Conservation (phyloP, 495 filamentous ascomycete genomes). For the Aspergillus saccharolyticus region DNA sequence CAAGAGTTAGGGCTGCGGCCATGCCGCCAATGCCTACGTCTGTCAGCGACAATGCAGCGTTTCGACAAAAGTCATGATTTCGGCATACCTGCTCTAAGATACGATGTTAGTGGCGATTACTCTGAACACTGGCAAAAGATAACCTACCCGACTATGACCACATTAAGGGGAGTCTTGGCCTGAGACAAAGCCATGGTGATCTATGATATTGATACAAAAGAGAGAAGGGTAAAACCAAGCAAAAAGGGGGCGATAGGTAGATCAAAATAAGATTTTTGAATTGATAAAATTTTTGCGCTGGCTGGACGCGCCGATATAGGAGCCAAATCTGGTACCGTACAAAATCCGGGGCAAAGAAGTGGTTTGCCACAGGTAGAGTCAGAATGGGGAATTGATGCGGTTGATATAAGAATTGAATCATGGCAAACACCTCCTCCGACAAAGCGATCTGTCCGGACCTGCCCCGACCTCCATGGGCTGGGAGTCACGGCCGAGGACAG, state of each 20-base stretch:
- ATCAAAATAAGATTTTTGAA: background rate
- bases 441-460: background rate
- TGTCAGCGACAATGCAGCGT: slow-evolving; percentile 32
- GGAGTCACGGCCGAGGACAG: background rate
- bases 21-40: slow-evolving; percentile 61
- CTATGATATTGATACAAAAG: background rate
- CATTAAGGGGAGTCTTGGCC: slow-evolving; percentile 28
- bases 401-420: background rate
- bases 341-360: background rate
- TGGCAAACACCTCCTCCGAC: background rate
- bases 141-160: slow-evolving; percentile 34
- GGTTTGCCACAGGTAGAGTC: background rate
- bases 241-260: background rate
- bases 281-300: background rate
- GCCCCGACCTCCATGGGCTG: background rate
- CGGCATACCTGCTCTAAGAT: slow-evolving; percentile 33
- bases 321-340: slow-evolving; percentile 2
- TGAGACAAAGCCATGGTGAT: slow-evolving; percentile 18
- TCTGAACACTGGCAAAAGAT: background rate
- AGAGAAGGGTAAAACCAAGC: background rate
- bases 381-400: background rate
- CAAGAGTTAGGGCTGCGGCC: slow-evolving; percentile 56
- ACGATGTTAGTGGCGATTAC: slow-evolving; percentile 13
- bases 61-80: background rate
- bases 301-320: background rate